Conservation (phyloP, 352 stramenopile genomes). For the Phytopythium delawarense region DNA sequence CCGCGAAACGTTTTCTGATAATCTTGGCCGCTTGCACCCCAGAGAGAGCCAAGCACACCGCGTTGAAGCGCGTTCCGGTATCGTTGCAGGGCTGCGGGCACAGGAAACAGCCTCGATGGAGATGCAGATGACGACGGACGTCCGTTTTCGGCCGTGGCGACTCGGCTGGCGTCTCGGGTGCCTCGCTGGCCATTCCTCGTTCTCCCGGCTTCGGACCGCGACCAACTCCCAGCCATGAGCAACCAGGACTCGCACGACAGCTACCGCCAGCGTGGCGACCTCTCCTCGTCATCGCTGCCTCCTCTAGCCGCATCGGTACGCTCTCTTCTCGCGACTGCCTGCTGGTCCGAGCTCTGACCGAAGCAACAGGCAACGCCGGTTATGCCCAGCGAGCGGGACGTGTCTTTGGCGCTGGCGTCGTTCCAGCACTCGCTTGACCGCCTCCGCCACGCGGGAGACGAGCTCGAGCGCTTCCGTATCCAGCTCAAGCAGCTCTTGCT, state of each 20-base stretch:
- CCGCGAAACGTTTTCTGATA: conserved; percentile 8
- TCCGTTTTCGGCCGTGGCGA: neutral
- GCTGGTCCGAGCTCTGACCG: neutral
- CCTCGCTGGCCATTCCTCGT: neutral
- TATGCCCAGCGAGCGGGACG: neutral
- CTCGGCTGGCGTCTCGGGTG: neutral
- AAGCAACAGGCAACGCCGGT: neutral
- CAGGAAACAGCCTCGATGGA: neutral
- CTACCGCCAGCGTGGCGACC: neutral
- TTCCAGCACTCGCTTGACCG: conserved; percentile 1
- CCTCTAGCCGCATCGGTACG: neutral
- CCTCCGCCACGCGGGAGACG: neutral
- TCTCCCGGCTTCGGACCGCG: neutral
- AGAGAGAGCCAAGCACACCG: neutral
- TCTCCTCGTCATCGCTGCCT: neutral
- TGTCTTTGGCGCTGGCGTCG: neutral
- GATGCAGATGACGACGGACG: neutral
- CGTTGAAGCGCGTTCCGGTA: neutral
- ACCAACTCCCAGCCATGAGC: neutral
- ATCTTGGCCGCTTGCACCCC: neutral
- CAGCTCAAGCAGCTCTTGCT: conserved; percentile 6
- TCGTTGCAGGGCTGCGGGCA: neutral
- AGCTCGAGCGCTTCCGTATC: conserved; percentile 8
- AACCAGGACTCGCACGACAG: conserved; percentile 4
- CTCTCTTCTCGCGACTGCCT: neutral